These are phyloP conservation scores for Lolium multiflorum DNA, from an alignment of 176 grass and related monocot species.

Conservation along the genomic window DNA sequence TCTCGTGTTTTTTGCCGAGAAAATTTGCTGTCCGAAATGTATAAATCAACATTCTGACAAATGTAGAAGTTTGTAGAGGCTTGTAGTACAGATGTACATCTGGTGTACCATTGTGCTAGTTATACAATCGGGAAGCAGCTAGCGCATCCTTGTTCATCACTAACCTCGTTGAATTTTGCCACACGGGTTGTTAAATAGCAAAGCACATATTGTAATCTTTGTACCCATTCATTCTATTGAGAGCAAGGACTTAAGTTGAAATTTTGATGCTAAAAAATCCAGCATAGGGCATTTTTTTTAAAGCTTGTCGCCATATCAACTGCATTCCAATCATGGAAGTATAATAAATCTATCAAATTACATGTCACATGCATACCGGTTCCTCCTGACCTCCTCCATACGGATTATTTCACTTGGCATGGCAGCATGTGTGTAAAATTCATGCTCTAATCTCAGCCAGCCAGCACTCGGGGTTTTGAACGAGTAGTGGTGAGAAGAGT, in stretches of 20 bases:
- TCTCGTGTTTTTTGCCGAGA: not conserved
- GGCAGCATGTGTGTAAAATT: not conserved
- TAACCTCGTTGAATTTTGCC: not conserved
- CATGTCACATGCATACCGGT: not conserved
- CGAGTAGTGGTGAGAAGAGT: not conserved
- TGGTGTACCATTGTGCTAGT: not conserved
- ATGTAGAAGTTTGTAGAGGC: not conserved
- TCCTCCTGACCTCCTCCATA: not conserved
- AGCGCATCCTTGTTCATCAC: constrained; percentile 1
- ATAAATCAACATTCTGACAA: not conserved
- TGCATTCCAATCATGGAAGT: not conserved
- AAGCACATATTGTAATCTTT: not conserved
- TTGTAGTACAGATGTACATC: constrained; percentile 1
- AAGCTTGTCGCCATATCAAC: not conserved
- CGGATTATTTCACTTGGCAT: not conserved
- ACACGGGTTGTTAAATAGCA: not conserved
- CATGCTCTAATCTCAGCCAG: not conserved
- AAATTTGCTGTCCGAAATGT: not conserved
- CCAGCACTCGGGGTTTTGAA: not conserved
- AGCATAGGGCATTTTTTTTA: not conserved
- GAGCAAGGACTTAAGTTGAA: not conserved
- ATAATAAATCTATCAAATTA: not conserved
- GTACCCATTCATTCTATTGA: not conserved
- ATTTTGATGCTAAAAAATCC: not conserved
- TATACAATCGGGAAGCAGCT: not conserved